These are phyloP conservation scores for Purshia tridentata DNA, from an alignment of 306 rosid genomes.

Conservation along the genomic window DNA sequence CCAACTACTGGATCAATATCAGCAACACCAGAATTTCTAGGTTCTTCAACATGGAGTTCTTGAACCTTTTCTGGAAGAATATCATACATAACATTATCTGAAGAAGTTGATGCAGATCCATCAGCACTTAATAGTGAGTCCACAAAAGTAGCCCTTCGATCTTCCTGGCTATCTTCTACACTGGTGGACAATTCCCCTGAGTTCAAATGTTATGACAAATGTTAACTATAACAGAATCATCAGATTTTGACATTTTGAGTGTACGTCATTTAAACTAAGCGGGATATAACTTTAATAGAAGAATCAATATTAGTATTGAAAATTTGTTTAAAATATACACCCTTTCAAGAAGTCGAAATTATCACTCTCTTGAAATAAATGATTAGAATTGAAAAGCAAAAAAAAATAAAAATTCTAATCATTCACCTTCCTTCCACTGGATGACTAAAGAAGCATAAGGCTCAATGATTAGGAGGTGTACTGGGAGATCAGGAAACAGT, in stretches of 20 bases:
- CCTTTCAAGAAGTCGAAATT: neutral
- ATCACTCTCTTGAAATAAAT: neutral
- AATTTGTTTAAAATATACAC: neutral
- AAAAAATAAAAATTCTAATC: neutral
- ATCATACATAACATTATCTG: constrained; percentile 37
- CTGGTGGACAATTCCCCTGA: constrained; percentile 65
- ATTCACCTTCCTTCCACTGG: constrained; percentile 77
- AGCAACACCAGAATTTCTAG: constrained; percentile 33
- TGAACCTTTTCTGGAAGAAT: constrained; percentile 33
- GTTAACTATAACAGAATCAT: constrained; percentile 22
- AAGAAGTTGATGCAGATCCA: constrained; percentile 40
- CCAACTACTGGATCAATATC: constrained; percentile 37
- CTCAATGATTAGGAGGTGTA: constrained; percentile 63
- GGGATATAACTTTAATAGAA: neutral
- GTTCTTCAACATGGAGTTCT: constrained; percentile 31
- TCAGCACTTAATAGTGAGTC: constrained; percentile 65
- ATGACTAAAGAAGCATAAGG: constrained; percentile 74
- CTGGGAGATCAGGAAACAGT: constrained; percentile 80
- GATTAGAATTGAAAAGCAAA: neutral
- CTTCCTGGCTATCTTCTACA: constrained; percentile 71
- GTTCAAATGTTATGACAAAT: constrained; percentile 14
- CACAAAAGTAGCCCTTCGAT: constrained; percentile 76
- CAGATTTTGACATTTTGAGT: neutral
- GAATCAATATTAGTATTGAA: constrained; percentile 11
- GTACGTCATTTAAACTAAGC: constrained; percentile 9